Base-by-base conservation (phyloP, 2,329 filamentous ascomycete genomes). In the Nakataea oryzae region DNA sequence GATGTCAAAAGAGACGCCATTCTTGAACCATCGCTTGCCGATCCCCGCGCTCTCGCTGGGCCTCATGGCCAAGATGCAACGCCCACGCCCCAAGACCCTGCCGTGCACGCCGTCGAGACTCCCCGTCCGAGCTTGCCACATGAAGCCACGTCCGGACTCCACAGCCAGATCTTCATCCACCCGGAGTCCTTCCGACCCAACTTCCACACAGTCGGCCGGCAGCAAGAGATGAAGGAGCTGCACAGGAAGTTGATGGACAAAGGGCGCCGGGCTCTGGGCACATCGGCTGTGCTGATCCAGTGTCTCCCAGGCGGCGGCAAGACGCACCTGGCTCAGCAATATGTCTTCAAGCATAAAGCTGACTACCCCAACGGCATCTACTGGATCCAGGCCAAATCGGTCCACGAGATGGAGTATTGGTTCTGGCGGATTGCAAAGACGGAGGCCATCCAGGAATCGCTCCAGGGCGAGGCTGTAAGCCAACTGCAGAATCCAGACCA, bases 261-360 rank as follows among this genome's bases (percentile, higher is more conserved):
- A 30, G 80, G 80, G 65, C 79, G 79, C 65, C 76, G 84, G 50
- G 75, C 78, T 9, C 74, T 82, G 57, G 84, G 86, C 21, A 85
- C 86, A 0, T 82, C 82, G 28, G 84, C 86, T 1, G 85, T 87
- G 1, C 74, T 90, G 11, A 79, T 90, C 13, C 82, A 84, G 65
- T 84, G 84, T 47, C 81, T 86, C 54, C 83, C 86, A 2, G 87
- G 87, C 1, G 83, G 83, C 17, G 87, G 87, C 2, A 90, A 90
- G 72, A 86, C 85, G 1, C 86, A 89, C 67, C 74, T 90, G 17
- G 86, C 86, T 30, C 79, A 87, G 3, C 79, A 90, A 70, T 90
- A 89, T 69, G 81, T 88, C 32, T 88, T 85, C 67, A 71, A 76
- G 5, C 81, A 88, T 67, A 81, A 78, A 47, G 73, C 78, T 5